Evolutionary conservation across 108 stramenopile genomes (phyloP).

Genomic region (Licmophora abbreviata): DNA sequence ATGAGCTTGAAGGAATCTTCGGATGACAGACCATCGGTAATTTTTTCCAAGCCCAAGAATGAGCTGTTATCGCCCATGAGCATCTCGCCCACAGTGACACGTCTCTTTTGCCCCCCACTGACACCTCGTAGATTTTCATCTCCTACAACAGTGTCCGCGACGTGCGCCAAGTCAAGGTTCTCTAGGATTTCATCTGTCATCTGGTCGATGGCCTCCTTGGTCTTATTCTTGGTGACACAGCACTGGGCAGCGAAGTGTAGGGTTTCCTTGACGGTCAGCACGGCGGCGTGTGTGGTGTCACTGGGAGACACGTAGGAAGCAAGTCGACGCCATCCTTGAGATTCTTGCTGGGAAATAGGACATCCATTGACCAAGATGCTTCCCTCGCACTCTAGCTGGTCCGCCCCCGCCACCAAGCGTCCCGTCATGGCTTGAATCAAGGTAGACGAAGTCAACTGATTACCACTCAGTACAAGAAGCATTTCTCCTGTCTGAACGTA

Average conservation of each 20-base stretch:
- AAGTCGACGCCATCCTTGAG: not conserved
- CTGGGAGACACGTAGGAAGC: conserved; percentile 17
- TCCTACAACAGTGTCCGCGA: conserved; percentile 60
- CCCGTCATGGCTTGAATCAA: conserved; percentile 16
- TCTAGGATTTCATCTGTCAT: too few species aligned
- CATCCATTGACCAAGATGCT: conserved; percentile 22
- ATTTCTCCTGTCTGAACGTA: conserved; percentile 14
- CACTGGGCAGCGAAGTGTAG: conserved; percentile 30
- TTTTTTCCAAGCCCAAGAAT: conserved; percentile 29
- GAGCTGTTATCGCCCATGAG: conserved; percentile 12
- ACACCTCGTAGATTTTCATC: conserved; percentile 55
- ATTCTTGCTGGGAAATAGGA: conserved; percentile 5
- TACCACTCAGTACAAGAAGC: conserved; percentile 17
- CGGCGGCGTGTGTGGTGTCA: conserved; percentile 25
- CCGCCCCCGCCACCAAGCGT: conserved; percentile 12
- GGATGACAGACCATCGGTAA: conserved; percentile 30
- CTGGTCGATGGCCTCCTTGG: conserved; percentile 10
- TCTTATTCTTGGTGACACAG: conserved; percentile 25
- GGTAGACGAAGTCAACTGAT: conserved; percentile 16
- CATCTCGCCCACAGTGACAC: conserved; percentile 39
- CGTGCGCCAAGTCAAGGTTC: conserved; percentile 42
- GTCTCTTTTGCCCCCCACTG: conserved; percentile 39
- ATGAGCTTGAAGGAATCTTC: conserved; percentile 23
- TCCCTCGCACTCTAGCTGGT: conserved; percentile 15
- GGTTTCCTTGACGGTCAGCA: conserved; percentile 37